Evolutionary conservation across 495 filamentous ascomycete genomes (phyloP).

Genomic region (Patellaria atrata): DNA sequence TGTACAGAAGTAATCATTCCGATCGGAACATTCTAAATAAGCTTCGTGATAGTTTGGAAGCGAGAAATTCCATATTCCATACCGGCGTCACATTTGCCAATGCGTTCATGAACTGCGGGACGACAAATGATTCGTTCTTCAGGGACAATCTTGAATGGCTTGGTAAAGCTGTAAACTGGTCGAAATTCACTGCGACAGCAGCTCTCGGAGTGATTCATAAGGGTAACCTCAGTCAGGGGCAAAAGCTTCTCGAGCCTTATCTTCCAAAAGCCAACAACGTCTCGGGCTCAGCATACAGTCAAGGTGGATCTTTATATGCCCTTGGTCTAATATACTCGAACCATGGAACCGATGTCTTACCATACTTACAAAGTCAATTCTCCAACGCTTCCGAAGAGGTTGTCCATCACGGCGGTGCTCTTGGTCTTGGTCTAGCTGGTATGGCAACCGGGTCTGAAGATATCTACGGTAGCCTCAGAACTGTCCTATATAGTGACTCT

Average conservation of each 20-base stretch:
- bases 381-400: slow-evolving; percentile 80
- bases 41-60: slow-evolving; percentile 86
- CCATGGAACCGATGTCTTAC: slow-evolving; percentile 83
- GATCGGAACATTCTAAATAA: slow-evolving; percentile 86
- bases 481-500: slow-evolving; percentile 78
- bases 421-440: slow-evolving; percentile 90
- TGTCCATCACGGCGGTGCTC: slow-evolving; percentile 88
- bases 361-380: slow-evolving; percentile 79
- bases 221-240: slow-evolving; percentile 82
- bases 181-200: slow-evolving; percentile 96
- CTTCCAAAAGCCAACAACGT: slow-evolving; percentile 62
- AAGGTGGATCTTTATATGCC: slow-evolving; percentile 89
- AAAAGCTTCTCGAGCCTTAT: slow-evolving; percentile 88
- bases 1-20: slow-evolving; percentile 85
- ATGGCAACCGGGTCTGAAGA: slow-evolving; percentile 89
- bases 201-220: slow-evolving; percentile 93
- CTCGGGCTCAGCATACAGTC: slow-evolving; percentile 78
- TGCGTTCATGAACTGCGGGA: slow-evolving; percentile 99
- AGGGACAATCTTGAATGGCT: slow-evolving; percentile 96
- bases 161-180: slow-evolving; percentile 98
- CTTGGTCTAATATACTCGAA: slow-evolving; percentile 96
- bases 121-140: slow-evolving; percentile 94
- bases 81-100: slow-evolving; percentile 93
- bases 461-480: slow-evolving; percentile 83
- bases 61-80: slow-evolving; percentile 96